Base-by-base conservation (phyloP, 306 rosid genomes). In the Crotalaria pallida region DNA sequence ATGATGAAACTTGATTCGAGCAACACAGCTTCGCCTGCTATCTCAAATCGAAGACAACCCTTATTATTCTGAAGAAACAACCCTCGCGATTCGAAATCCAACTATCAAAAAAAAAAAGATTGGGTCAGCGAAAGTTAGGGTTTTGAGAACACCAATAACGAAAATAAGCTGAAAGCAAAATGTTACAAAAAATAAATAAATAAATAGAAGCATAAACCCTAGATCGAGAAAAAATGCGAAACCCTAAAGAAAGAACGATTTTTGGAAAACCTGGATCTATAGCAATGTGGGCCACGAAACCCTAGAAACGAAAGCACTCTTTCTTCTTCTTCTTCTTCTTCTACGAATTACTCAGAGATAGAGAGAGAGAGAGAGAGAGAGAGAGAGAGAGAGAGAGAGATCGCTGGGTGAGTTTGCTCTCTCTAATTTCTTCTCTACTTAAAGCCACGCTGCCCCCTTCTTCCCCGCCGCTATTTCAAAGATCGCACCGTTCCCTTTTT, bases 241-340 rank as follows among this genome's bases (percentile, higher is more conserved):
- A 78, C 84, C 74, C 87, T 78, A 83, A 77, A 73, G 29, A 29
- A 65, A 31, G 79, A 53, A 68, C 89, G 85, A 82, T 84, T 80
- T 73, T 41, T 75, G 11, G 65, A 70, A 84, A 88, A 82, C 89
- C 89, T 82, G 93, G 85, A 84, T 82, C 77, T 82, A 79, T 52
- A 84, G 75, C 48, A 72, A 66, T 66, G 88, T 68, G 72, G 52
- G n/a, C 53, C 77, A 9, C 44, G 43, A 81, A 89, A 88, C 88
- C 92, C 92, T 84, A 74, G 85, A 44, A 64, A 6, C 10, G 48
- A 27, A 19, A 29, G 9, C 82, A 70, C 68, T 84, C 72, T 62
- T 36, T 74, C 65, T 62, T 36, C 76, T 69, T 59, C 69, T 76
- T 71, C 69, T 79, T 77, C 83, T 71, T 44, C 82, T 40, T 16